phyloP scores from a whole-genome alignment of 2,329 filamentous ascomycete genomes.

The Tympanopsis confertula region DNA sequence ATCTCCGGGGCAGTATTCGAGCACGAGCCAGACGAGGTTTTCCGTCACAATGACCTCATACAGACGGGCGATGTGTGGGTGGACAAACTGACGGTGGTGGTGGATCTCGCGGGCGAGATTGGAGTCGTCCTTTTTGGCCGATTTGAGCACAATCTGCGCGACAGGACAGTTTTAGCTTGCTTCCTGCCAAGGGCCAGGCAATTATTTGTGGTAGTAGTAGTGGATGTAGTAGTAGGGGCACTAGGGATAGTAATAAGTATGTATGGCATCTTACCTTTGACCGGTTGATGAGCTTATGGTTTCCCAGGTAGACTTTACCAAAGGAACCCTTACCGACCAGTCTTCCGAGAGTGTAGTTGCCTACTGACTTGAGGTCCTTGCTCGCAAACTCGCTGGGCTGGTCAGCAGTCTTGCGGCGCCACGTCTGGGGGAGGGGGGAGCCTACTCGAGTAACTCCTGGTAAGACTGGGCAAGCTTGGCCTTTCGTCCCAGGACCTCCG shows the following conservation, averaged over 20 bases:
- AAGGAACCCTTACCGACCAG: conserved; percentile 97
- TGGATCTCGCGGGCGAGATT: conserved; percentile 97
- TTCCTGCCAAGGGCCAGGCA: no score
- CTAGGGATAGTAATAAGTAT: no score
- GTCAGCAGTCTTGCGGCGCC: neutral
- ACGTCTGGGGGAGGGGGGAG: neutral
- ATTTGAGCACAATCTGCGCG: conserved; percentile 85
- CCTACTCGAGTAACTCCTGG: conserved; percentile 3
- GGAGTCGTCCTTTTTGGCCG: conserved; percentile 86
- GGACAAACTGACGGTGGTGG: conserved; percentile 93
- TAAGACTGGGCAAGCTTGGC: neutral
- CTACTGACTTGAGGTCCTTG: conserved; percentile 80
- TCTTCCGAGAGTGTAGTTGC: conserved; percentile 84
- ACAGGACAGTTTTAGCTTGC: neutral
- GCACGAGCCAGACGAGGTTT: conserved; percentile 82
- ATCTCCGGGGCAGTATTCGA: conserved; percentile 94
- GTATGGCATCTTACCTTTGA: conserved; percentile 67
- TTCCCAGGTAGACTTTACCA: conserved; percentile 92
- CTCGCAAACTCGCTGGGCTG: conserved; percentile 74
- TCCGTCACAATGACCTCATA: conserved; percentile 99
- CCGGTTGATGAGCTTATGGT: conserved; percentile 95
- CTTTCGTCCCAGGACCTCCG: conserved; percentile 3
- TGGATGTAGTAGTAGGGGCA: no score
- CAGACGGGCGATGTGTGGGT: conserved; percentile 89
- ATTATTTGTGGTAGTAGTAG: no score